Evolutionary conservation across 768 basidiomycete species (phyloP), one percentile per base, ranked within the genome.

Genomic region (Tephrocybe sp.): DNA sequence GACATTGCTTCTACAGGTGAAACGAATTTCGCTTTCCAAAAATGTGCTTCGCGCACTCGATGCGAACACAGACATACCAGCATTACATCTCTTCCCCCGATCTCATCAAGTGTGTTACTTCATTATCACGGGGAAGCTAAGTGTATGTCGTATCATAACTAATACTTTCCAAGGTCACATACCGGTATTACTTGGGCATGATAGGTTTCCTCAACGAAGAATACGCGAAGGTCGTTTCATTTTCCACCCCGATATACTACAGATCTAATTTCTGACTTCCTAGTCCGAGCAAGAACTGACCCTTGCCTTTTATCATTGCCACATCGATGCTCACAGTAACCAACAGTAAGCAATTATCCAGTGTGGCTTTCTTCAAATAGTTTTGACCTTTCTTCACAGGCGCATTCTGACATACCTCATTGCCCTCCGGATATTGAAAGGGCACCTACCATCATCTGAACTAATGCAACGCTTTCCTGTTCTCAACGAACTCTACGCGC

Each of bases 171-270:
- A 72, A 93, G 89, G 93, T 97, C 45, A 95, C 95, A 20, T 97
- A 90, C 70, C 78, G 85, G 54, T 99, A 96, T 74, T 98, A 98
- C 65, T 70, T 97, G 42, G 97, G 96, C 56, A 91, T 98, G 85
- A 77, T 98, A 54, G 87, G 84, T 63, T 98, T 98, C 71, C 68
- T 98, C 54, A 91, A 91, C 61, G 97, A 98, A 65, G 89, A 96
- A 43, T 95, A 92, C 62, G 76, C 73, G 33, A 93, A 93, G 73
- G 92, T 87, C 42, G 26, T 66, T 56, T 39, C 17, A 18, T 17
- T 39, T 21, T 30, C 28, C 28, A 30, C 11, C 5, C 11, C 28
- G 20, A 12, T 15, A 36, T 17, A 36, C 5, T 36, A 17, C 34
- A 8, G 17, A 17, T 17, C 17, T 36, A 14, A 7, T 5, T n/a